These are phyloP conservation scores for Escovopsis sp. DNA, from an alignment of 2,329 filamentous ascomycete species.

Conservation along the genomic window DNA sequence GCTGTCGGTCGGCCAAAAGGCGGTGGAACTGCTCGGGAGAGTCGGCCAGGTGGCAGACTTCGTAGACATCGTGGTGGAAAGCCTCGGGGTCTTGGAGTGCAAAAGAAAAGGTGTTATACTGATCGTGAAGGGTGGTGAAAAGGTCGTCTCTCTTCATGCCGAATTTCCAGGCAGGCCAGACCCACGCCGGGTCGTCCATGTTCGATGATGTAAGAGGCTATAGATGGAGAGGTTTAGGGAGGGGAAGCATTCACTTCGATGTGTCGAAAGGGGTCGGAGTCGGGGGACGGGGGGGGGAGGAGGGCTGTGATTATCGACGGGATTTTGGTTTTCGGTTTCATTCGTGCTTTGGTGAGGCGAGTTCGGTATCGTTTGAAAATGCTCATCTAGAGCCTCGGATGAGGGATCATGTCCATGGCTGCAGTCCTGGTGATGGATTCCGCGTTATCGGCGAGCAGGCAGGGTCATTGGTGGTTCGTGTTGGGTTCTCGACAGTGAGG, in stretches of 20 bases:
- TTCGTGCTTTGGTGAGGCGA: background rate
- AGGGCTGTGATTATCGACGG: too few species aligned
- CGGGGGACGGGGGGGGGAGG: too few species aligned
- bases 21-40: slow-evolving; percentile 39
- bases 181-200: slow-evolving; percentile 40
- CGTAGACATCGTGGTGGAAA: slow-evolving; percentile 47
- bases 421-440: background rate
- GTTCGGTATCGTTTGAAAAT: slow-evolving; percentile 4
- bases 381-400: slow-evolving; percentile 9
- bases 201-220: slow-evolving; percentile 5
- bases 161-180: slow-evolving; percentile 50
- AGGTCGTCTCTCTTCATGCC: slow-evolving; percentile 45
- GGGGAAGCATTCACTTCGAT: background rate
- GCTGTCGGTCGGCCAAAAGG: slow-evolving; percentile 37
- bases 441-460: too few species aligned
- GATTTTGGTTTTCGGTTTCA: background rate
- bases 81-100: slow-evolving; percentile 44
- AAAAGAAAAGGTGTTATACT: slow-evolving; percentile 44
- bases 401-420: slow-evolving; percentile 9
- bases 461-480: too few species aligned
- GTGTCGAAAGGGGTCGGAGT: background rate
- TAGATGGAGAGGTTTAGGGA: background rate
- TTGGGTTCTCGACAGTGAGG: too few species aligned
- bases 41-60: slow-evolving; percentile 37
- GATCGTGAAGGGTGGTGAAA: slow-evolving; percentile 41